phyloP scores from a whole-genome alignment of 2,329 filamentous ascomycete genomes.

The Diaporthe ilicicola region DNA sequence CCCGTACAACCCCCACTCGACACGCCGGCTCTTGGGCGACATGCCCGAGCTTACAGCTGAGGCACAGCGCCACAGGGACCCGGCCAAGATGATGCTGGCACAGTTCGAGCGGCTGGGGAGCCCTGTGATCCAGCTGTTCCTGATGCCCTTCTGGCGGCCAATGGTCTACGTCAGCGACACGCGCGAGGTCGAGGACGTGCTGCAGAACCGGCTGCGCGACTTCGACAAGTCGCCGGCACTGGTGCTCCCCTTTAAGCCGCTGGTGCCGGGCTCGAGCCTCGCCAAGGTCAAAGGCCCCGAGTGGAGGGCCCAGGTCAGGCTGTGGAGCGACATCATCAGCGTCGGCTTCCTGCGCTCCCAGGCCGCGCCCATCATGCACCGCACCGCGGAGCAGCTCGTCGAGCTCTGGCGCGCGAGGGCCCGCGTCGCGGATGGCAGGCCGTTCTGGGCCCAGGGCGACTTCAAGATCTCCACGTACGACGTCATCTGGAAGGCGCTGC shows the following conservation, averaged over 20 bases:
- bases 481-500: slow-evolving; percentile 29
- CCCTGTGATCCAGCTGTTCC: slow-evolving; percentile 22
- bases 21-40: slow-evolving; percentile 31
- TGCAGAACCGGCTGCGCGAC: slow-evolving; percentile 36
- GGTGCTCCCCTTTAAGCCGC: slow-evolving; percentile 24
- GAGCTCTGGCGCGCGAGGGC: slow-evolving; percentile 36
- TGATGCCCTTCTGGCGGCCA: slow-evolving; percentile 32
- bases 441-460: slow-evolving; percentile 32
- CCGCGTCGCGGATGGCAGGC: slow-evolving; percentile 29
- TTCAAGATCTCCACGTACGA: slow-evolving; percentile 31
- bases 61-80: slow-evolving; percentile 6
- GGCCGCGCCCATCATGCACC: slow-evolving; percentile 27
- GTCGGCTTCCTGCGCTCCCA: slow-evolving; percentile 26
- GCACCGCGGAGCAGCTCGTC: slow-evolving; percentile 35
- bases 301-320: slow-evolving; percentile 26
- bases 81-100: slow-evolving; percentile 6
- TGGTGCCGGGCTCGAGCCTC: slow-evolving; percentile 27
- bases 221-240: slow-evolving; percentile 28
- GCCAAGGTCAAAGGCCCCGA: slow-evolving; percentile 28
- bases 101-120: slow-evolving; percentile 20
- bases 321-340: slow-evolving; percentile 30
- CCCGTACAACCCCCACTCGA: slow-evolving; percentile 30
- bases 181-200: slow-evolving; percentile 36
- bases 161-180: slow-evolving; percentile 37
- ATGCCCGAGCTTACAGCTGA: slow-evolving; percentile 25